phyloP scores from a whole-genome alignment of 2,329 filamentous ascomycete genomes.

The Cladosporium sp. region DNA sequence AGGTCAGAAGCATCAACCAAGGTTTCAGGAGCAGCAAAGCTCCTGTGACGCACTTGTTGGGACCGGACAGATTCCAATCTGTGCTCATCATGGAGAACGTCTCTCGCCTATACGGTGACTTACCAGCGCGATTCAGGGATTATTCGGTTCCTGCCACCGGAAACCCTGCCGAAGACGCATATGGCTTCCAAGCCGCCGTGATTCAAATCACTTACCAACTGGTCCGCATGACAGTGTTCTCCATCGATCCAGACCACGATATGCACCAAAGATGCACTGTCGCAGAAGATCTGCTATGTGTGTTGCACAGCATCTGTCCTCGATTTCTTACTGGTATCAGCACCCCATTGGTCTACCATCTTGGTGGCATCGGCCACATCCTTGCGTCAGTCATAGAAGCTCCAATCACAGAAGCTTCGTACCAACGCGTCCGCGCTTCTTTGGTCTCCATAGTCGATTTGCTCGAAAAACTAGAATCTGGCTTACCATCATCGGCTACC shows the following conservation, averaged over 20 bases:
- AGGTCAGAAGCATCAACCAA: conserved; percentile 20
- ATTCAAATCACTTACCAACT: conserved; percentile 48
- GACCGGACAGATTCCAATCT: conserved; percentile 24
- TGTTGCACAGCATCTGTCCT: conserved; percentile 41
- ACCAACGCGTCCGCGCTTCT: conserved; percentile 39
- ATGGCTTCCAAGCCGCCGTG: conserved; percentile 49
- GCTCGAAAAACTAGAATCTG: conserved; percentile 41
- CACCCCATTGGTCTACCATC: conserved; percentile 46
- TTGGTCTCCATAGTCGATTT: conserved; percentile 45
- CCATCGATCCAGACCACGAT: conserved; percentile 17
- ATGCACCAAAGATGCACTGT: conserved; percentile 45
- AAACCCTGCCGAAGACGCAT: conserved; percentile 37
- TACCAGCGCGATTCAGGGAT: conserved; percentile 31
- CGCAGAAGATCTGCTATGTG: conserved; percentile 41
- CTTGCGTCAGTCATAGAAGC: conserved; percentile 47
- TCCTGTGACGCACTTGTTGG: conserved; percentile 23
- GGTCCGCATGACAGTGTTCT: conserved; percentile 44
- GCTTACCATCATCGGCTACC: conserved; percentile 37
- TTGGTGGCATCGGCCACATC: conserved; percentile 47
- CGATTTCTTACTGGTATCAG: conserved; percentile 47
- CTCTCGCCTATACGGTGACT: conserved; percentile 24
- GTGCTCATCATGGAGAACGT: conserved; percentile 28
- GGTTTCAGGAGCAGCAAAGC: conserved; percentile 21
- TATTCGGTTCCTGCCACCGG: conserved; percentile 25
- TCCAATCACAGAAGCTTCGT: conserved; percentile 40